Evolutionary conservation across 2,329 filamentous ascomycete genomes (phyloP).

Genomic region (Xylaria hypoxylon): DNA sequence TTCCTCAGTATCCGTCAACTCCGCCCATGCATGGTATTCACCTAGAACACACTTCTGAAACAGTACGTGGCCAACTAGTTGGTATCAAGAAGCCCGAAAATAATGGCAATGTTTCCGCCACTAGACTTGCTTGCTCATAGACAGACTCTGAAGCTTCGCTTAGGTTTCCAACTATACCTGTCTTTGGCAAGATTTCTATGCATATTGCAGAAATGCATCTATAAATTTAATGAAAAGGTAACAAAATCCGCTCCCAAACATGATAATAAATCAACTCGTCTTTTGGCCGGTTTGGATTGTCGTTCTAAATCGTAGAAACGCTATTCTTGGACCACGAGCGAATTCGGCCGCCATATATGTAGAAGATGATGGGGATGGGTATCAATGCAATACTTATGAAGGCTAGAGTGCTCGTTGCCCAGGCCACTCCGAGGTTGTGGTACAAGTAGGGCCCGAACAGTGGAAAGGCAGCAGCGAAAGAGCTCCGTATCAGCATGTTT

Average conservation of each 20-base stretch:
- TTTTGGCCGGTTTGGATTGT: too few species aligned
- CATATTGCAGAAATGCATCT: background rate
- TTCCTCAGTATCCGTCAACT: conserved; percentile 1
- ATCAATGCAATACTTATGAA: conserved; percentile 36
- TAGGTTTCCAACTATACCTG: background rate
- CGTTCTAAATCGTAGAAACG: conserved; percentile 18
- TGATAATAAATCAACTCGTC: background rate
- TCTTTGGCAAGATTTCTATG: background rate
- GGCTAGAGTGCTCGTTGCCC: conserved; percentile 32
- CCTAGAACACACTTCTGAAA: background rate
- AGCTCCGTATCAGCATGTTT: conserved; percentile 33
- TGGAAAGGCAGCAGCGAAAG: conserved; percentile 33
- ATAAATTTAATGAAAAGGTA: background rate
- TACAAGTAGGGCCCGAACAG: conserved; percentile 34
- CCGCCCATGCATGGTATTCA: conserved; percentile 13
- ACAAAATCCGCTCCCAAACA: background rate
- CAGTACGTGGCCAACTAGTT: background rate
- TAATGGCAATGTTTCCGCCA: background rate
- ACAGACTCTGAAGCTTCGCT: background rate
- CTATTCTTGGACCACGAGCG: conserved; percentile 37
- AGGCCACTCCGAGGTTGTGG: conserved; percentile 33
- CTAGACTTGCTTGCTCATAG: background rate
- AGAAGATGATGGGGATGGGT: conserved; percentile 31
- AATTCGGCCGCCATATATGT: conserved; percentile 25
- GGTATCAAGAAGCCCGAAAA: background rate